Base-by-base conservation (phyloP, 257 asterid species). In the Plantago ovata region DNA sequence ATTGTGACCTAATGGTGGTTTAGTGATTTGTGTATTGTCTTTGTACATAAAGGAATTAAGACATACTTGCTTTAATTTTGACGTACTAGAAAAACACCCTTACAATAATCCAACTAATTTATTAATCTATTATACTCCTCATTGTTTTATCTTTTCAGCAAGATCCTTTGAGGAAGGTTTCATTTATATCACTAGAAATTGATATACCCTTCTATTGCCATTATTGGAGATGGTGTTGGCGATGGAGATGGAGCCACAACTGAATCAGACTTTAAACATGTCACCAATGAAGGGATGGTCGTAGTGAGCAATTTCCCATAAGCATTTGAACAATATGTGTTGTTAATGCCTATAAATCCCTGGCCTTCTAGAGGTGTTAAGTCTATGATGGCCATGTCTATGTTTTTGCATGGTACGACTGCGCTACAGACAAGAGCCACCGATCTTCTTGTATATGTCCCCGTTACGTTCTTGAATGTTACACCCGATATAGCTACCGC, bases 351-450 rank as follows among this genome's bases (percentile, higher is more conserved):
- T 58, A 38, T 45, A 0, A 2, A 3, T 23, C 6, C 32, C 16
- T 21, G 4, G 0, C 9, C 16, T 50, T 10, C 9, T 50, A 7
- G 0, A 8, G 66, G 22, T 4, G 0, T 12, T 9, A 61, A 48
- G 22, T 71, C 2, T 13, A 67, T 14, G 6, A 3, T 15, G 18
- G 2, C 54, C 7, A 56, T 2, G 0, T 13, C 50, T 28, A 63
- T 24, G 10, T 55, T 12, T 52, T 3, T 21, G 52, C 73, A 73
- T 3, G 79, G 72, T 13, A 20, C 3, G 4, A 1, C 23, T 8
- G 15, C n/a, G 48, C 71, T 73, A 53, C 75, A 70, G 1, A 9
- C 18, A 0, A 77, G 63, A 40, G 54, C 64, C 45, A 69, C 63
- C 0, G 66, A 23, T 42, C 1, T 42, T 13, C 1, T 4, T 38